phyloP scores from a whole-genome alignment of 73 alveolate species.

The Paraurostyla sp. region DNA sequence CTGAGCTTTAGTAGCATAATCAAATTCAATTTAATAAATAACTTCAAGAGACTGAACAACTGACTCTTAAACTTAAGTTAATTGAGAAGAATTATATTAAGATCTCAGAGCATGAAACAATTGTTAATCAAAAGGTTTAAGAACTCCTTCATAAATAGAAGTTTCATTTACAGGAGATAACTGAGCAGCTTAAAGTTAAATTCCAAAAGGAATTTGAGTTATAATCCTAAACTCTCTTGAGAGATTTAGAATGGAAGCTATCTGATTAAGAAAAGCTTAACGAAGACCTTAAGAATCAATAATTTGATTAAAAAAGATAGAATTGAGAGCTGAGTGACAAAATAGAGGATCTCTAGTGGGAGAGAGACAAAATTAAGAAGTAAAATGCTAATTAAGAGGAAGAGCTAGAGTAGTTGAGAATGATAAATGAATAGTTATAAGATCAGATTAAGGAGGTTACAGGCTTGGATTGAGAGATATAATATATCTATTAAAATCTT shows the following conservation, averaged over 20 bases:
- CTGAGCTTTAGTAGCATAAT: not conserved
- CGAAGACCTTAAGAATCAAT: not conserved
- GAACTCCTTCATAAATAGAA: too few species aligned
- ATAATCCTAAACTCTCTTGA: not conserved
- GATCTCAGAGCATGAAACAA: not conserved
- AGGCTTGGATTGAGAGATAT: not conserved
- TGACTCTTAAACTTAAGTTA: not conserved
- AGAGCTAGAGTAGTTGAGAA: not conserved
- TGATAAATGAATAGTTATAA: not conserved
- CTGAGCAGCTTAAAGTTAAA: not conserved
- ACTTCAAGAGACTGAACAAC: not conserved
- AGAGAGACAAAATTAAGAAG: not conserved
- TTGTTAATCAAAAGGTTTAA: constrained; percentile 14
- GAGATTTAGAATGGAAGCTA: not conserved
- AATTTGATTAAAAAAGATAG: not conserved
- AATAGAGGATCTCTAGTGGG: constrained; percentile 9
- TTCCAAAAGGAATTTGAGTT: not conserved
- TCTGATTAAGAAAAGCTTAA: not conserved
- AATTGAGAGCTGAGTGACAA: not conserved
- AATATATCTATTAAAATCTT: not conserved
- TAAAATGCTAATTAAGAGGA: not conserved
- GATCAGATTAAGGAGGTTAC: not conserved
- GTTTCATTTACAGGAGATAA: too few species aligned
- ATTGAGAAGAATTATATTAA: constrained; percentile 23
- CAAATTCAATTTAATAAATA: not conserved